Evolutionary conservation across 768 basidiomycete genomes (phyloP).

Genomic region (Hypsizygus marmoreus): DNA sequence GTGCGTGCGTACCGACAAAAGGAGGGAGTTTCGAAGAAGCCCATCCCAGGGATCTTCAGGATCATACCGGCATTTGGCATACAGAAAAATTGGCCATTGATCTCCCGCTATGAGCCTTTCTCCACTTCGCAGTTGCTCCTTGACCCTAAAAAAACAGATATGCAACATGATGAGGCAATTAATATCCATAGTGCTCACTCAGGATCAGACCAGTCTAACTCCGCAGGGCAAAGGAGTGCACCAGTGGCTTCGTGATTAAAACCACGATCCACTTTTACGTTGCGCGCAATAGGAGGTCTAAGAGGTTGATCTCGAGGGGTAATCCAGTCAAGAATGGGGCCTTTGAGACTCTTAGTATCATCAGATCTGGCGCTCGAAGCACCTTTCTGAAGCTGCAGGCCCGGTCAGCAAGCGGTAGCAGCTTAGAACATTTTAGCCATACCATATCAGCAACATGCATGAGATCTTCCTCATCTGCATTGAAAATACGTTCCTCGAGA

Average conservation of each 20-base stretch:
- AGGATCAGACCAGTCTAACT: not conserved
- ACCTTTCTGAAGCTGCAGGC: not conserved
- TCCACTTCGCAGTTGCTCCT: not conserved
- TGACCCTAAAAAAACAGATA: not conserved
- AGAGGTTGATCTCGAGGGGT: not conserved
- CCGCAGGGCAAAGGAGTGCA: not conserved
- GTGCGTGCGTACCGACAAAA: not conserved
- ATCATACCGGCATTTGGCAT: not conserved
- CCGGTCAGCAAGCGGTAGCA: not conserved
- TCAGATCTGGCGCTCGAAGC: not conserved
- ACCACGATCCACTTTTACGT: not conserved
- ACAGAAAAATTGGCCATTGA: slow-evolving; percentile 1
- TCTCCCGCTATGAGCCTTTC: not conserved
- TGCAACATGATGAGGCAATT: not conserved
- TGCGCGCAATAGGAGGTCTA: not conserved
- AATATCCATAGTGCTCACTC: not conserved
- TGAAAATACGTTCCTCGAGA: not conserved
- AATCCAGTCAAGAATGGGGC: not conserved
- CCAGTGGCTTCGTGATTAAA: not conserved
- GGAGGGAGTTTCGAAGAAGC: not conserved
- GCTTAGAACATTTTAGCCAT: not conserved
- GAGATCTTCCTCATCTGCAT: not conserved
- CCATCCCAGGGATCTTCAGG: slow-evolving; percentile 1
- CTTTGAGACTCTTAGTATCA: slow-evolving; percentile 1
- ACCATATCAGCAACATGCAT: not conserved